These are phyloP conservation scores for Xerocomus amazonicus DNA, from an alignment of 1,284 basidiomycete genomes.

Conservation along the genomic window DNA sequence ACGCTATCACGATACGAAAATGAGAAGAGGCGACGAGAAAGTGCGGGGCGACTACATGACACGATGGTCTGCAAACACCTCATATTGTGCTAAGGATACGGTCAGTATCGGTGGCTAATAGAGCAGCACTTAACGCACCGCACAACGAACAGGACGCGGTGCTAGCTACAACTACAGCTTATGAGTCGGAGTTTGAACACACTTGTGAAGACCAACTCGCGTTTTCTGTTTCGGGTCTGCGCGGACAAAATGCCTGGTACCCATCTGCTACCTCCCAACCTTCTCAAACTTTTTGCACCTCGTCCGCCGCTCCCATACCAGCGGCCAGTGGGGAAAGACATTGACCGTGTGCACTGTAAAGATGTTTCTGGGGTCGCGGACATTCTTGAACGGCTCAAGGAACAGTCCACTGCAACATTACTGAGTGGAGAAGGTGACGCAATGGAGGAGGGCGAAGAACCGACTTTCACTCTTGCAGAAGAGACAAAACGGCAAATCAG, in stretches of 20 bases:
- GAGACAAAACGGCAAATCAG: slow-evolving; percentile 76
- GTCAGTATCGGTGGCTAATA: not conserved
- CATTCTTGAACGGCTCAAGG: slow-evolving; percentile 71
- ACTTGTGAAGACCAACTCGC: not conserved
- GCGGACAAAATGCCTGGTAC: slow-evolving; percentile 66
- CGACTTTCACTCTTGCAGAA: slow-evolving; percentile 71
- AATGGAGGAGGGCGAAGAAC: slow-evolving; percentile 81
- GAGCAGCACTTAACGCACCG: slow-evolving; percentile 1
- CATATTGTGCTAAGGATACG: slow-evolving; percentile 20
- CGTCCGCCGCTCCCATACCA: slow-evolving; percentile 83
- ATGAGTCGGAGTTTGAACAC: slow-evolving; percentile 33
- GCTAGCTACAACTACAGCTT: no score
- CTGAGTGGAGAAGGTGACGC: slow-evolving; percentile 53
- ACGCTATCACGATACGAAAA: slow-evolving; percentile 6
- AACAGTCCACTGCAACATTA: slow-evolving; percentile 69
- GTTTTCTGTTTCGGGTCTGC: slow-evolving; percentile 9
- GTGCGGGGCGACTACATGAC: slow-evolving; percentile 13
- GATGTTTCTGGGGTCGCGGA: slow-evolving; percentile 70
- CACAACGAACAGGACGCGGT: not conserved
- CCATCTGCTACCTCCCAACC: slow-evolving; percentile 87
- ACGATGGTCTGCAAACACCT: slow-evolving; percentile 5
- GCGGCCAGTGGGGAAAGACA: slow-evolving; percentile 80
- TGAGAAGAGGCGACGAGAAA: slow-evolving; percentile 7
- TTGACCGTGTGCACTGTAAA: slow-evolving; percentile 69
- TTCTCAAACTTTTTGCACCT: slow-evolving; percentile 92